A percentile compares a stretch with the other conserved stretches of the same genome.
These are phyloP conservation scores for Rosa persica DNA, from an alignment of 306 rosid species.

Conservation along the genomic window DNA sequence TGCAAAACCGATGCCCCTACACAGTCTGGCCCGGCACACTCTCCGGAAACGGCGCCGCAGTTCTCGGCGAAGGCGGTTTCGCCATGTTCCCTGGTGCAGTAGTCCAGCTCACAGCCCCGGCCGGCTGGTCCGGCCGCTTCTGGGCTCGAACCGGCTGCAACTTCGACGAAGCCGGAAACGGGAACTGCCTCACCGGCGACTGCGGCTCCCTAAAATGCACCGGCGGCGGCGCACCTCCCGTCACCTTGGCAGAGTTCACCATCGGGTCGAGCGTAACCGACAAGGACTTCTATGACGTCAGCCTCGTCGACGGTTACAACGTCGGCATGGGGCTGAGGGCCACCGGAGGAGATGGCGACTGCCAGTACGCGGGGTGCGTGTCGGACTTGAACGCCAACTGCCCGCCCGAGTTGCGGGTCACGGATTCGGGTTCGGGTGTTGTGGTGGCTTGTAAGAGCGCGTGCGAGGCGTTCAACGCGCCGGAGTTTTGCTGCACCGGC, in stretches of 20 bases:
- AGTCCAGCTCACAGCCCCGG: slow-evolving; percentile 43
- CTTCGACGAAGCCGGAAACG: slow-evolving; percentile 57
- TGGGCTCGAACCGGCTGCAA: slow-evolving; percentile 82
- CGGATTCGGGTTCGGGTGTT: slow-evolving; percentile 24
- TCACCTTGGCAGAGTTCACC: slow-evolving; percentile 69
- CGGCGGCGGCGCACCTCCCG: slow-evolving; percentile 64
- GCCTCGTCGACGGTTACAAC: slow-evolving; percentile 91
- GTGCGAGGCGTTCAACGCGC: slow-evolving; percentile 61
- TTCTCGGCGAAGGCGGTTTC: slow-evolving; percentile 68
- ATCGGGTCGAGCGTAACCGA: slow-evolving; percentile 24
- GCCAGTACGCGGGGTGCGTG: slow-evolving; percentile 82
- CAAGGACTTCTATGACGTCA: slow-evolving; percentile 84
- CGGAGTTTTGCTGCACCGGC: slow-evolving; percentile 81
- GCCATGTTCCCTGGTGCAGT: slow-evolving; percentile 42
- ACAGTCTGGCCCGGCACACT: slow-evolving; percentile 84
- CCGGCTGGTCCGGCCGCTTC: slow-evolving; percentile 87
- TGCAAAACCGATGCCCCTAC: slow-evolving; percentile 60
- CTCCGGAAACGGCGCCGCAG: slow-evolving; percentile 57
- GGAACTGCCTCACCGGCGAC: slow-evolving; percentile 62
- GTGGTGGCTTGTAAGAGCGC: slow-evolving; percentile 93
- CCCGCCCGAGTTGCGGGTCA: slow-evolving; percentile 61
- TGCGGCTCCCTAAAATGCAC: slow-evolving; percentile 61
- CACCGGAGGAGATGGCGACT: slow-evolving; percentile 71
- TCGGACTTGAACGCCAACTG: slow-evolving; percentile 59
- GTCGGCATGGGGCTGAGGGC: slow-evolving; percentile 73